These are phyloP conservation scores for Piper betle DNA, from an alignment of 164 flowering plant genomes.

Conservation along the genomic window DNA sequence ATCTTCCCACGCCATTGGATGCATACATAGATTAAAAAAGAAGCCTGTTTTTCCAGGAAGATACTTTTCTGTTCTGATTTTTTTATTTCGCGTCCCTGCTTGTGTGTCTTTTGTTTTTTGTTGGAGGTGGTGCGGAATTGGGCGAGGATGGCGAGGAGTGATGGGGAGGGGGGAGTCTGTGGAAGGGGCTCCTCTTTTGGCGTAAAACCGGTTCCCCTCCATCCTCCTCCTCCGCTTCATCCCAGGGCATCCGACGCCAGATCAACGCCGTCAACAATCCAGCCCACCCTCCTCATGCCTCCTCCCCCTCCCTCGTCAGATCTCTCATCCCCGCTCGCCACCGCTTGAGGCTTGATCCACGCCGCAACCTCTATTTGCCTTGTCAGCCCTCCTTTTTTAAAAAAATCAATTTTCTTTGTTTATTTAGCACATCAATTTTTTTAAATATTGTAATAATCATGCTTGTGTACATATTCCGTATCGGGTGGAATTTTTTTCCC, in stretches of 20 bases:
- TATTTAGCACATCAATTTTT: no score
- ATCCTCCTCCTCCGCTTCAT: constrained; percentile 16
- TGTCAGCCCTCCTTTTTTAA: neutral
- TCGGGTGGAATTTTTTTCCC: no score
- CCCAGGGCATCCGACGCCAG: neutral
- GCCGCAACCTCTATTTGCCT: neutral
- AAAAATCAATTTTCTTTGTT: neutral
- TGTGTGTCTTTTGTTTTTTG: no score
- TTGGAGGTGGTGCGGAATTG: neutral
- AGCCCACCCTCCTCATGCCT: constrained; percentile 11
- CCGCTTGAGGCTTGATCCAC: constrained; percentile 78
- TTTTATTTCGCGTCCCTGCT: no score
- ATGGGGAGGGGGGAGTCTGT: constrained; percentile 51
- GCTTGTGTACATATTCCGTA: no score
- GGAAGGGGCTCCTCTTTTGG: constrained; percentile 28
- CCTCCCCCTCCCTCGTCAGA: constrained; percentile 66
- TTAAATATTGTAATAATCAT: neutral
- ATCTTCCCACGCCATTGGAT: no score
- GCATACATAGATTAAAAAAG: no score
- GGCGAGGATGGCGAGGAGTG: no score
- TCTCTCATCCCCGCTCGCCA: constrained; percentile 67
- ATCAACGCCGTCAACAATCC: constrained; percentile 11
- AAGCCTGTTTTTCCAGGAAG: no score
- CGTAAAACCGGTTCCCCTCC: constrained; percentile 14
- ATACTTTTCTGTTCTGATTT: no score